Evolutionary conservation across 208 protist species (phyloP).

Genomic region (Wallacemonas sp.): DNA sequence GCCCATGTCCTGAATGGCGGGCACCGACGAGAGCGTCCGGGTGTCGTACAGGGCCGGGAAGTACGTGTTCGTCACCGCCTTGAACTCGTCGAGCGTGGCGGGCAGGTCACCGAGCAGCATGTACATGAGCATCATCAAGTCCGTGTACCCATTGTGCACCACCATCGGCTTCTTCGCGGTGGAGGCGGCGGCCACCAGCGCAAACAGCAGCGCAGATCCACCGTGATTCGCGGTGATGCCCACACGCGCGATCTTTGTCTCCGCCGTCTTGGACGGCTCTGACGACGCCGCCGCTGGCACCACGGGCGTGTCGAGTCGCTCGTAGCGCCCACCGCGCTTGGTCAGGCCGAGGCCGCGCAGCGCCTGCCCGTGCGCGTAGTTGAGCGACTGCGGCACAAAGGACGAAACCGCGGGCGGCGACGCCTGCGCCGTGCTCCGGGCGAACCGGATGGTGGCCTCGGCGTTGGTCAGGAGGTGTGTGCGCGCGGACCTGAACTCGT

Average conservation of each 20-base stretch:
- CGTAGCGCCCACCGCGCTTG: constrained; percentile 8
- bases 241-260: not conserved
- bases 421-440: not conserved
- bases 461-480: not conserved
- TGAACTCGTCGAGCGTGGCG: constrained; percentile 39
- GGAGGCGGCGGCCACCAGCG: constrained; percentile 44
- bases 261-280: not conserved
- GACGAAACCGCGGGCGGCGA: not conserved
- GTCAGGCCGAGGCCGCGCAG: constrained; percentile 10
- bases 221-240: constrained; percentile 21
- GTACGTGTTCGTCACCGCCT: constrained; percentile 32
- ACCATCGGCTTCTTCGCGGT: constrained; percentile 45
- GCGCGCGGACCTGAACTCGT: not conserved
- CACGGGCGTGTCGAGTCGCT: not conserved
- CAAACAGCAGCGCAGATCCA: constrained; percentile 42
- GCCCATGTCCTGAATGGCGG: constrained; percentile 37
- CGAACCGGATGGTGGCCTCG: not conserved
- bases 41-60: constrained; percentile 76
- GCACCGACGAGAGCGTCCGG: constrained; percentile 43
- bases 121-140: constrained; percentile 61
- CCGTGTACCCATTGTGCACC: constrained; percentile 63
- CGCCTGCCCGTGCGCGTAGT: not conserved
- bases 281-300: not conserved
- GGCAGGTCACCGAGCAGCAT: constrained; percentile 40
- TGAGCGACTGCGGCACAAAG: not conserved